Base-by-base conservation (phyloP, 352 stramenopile species). In the Peronospora belbahrii region DNA sequence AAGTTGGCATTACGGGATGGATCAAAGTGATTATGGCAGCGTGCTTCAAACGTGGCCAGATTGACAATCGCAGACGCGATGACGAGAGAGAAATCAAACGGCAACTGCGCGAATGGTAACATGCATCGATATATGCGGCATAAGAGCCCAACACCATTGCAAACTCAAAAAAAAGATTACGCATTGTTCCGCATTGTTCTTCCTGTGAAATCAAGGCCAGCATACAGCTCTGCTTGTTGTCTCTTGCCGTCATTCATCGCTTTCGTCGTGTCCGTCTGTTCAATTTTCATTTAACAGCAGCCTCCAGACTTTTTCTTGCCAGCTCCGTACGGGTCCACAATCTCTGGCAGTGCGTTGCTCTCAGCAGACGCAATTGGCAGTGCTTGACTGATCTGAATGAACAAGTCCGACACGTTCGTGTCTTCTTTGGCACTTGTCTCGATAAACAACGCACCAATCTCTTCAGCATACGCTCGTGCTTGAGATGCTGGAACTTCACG, bases 391-490 rank as follows among this genome's bases (percentile, higher is more conserved):
- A 89, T 89, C 52, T 85, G 79, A 43, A 91, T 85, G 72, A 98
- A 98, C 49, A 98, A 63, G 40, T 91, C 79, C 45, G 83, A 88
- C 28, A 98, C 91, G 61, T 97, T 96, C 35, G 73, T 83, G 74
- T 97, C 90, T 34, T 94, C 80, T 60, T 97, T 97, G 17, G 94
- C 88, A 50, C 88, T 97, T 35, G 94, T 98, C 52, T 94, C 81
- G 34, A 97, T 75, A 65, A 97, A 95, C 27, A 97, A 67, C 17
- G 85, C 87, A 30, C 85, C 90, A 47, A 95, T 97, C 57, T 97
- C 84, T 39, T 97, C 79, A 6, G 88, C 92, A 61, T 96, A 97
- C 22, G 80, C 86, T 46, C 86, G 73, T 38, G 87, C 89, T 31
- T 88, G 69, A 23, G 74, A 84, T 33, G 74, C 74, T 8, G 81